phyloP scores from a whole-genome alignment of 2,329 filamentous ascomycete species.

The Aspergillus sp. region DNA sequence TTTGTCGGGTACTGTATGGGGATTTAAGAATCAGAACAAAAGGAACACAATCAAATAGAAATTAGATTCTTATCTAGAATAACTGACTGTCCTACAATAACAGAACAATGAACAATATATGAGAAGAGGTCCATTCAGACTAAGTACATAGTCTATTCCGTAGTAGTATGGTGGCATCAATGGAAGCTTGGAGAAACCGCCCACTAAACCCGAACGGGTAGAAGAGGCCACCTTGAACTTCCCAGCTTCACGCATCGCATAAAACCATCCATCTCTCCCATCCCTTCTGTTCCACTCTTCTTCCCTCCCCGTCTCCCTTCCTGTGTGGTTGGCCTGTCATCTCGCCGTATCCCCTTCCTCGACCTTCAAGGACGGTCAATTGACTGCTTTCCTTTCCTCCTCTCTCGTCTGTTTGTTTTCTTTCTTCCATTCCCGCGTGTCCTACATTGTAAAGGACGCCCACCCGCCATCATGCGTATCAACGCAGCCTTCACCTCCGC shows the following conservation, averaged over 20 bases:
- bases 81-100: too few species aligned
- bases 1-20: too few species aligned
- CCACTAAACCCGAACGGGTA: conserved; percentile 17
- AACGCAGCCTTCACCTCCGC: conserved; percentile 72
- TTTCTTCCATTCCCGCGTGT: conserved; percentile 1
- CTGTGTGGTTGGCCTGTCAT: conserved; percentile 4
- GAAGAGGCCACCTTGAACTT: conserved; percentile 47
- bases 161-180: background rate
- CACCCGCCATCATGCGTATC: conserved; percentile 70
- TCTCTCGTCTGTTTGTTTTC: conserved; percentile 18
- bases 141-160: background rate
- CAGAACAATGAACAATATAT: too few species aligned
- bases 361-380: conserved; percentile 20
- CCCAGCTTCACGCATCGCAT: conserved; percentile 29
- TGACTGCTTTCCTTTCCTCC: conserved; percentile 10
- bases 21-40: too few species aligned
- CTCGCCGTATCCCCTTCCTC: conserved; percentile 2
- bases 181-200: conserved; percentile 4
- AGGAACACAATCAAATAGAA: too few species aligned
- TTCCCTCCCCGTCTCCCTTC: conserved; percentile 13
- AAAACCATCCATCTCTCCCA: conserved; percentile 24
- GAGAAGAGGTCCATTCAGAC: background rate
- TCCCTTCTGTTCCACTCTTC: conserved; percentile 12
- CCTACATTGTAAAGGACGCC: background rate
- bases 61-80: too few species aligned